phyloP scores from a whole-genome alignment of 768 basidiomycete species.

The Omphalotus guepiniiformis region DNA sequence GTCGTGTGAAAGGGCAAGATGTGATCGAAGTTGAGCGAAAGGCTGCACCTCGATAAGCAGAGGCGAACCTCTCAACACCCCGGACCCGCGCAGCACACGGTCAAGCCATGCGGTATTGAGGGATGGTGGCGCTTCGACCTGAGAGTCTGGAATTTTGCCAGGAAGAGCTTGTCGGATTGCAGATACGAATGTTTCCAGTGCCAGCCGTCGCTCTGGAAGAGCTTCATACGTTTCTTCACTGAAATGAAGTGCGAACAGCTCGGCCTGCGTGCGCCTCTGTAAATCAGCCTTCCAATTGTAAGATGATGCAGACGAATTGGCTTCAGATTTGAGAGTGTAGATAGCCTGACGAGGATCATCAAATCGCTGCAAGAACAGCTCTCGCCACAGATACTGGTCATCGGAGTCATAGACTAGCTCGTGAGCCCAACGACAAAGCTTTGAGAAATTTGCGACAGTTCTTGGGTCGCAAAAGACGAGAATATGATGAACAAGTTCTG shows the following conservation, averaged over 20 bases:
- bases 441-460: constrained; percentile 57
- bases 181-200: constrained; percentile 37
- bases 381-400: constrained; percentile 66
- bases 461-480: constrained; percentile 51
- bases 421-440: constrained; percentile 46
- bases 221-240: constrained; percentile 5
- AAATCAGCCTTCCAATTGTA: constrained; percentile 33
- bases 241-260: constrained; percentile 20
- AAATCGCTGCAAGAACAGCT: constrained; percentile 59
- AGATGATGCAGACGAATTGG: neutral
- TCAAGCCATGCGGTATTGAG: constrained; percentile 44
- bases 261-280: constrained; percentile 38
- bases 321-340: constrained; percentile 11
- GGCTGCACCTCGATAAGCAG: constrained; percentile 25
- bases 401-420: constrained; percentile 42
- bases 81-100: constrained; percentile 33
- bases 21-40: constrained; percentile 43
- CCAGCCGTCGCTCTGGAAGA: constrained; percentile 24
- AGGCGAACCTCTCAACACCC: constrained; percentile 26
- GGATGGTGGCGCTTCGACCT: constrained; percentile 26
- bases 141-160: constrained; percentile 9
- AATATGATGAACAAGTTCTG: constrained; percentile 57
- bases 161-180: constrained; percentile 34
- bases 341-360: constrained; percentile 55
- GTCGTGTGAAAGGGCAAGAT: constrained; percentile 32